These are phyloP conservation scores for Solanum acaule DNA, from an alignment of 257 asterid genomes.

Conservation along the genomic window DNA sequence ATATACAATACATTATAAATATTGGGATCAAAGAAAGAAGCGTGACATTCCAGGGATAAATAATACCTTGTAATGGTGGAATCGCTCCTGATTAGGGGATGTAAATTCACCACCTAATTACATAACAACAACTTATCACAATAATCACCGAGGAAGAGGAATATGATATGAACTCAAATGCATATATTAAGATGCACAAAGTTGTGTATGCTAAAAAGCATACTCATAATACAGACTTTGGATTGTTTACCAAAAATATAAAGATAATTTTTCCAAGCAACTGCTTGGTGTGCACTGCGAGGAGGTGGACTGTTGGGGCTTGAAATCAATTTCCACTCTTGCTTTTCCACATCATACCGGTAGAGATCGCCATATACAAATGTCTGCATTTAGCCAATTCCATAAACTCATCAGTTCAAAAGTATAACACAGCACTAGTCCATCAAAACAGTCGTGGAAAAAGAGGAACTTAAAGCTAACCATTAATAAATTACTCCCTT, in stretches of 20 bases:
- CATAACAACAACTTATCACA: background rate
- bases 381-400: slow-evolving; percentile 47
- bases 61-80: slow-evolving; percentile 94
- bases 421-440: background rate
- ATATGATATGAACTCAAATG: background rate
- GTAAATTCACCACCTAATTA: slow-evolving; percentile 94
- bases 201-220: background rate
- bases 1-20: background rate
- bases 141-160: background rate
- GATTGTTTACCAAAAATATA: slow-evolving; percentile 66
- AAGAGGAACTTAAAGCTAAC: background rate
- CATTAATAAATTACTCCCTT: background rate
- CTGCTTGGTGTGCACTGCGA: slow-evolving; percentile 95
- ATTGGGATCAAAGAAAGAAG: background rate
- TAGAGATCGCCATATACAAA: slow-evolving; percentile 91
- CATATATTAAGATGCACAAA: background rate
- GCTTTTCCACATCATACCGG: slow-evolving; percentile 85
- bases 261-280: slow-evolving; percentile 93
- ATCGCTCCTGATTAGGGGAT: slow-evolving; percentile 98
- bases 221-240: background rate
- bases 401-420: slow-evolving; percentile 7
- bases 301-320: slow-evolving; percentile 99
- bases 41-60: background rate
- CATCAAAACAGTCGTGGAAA: background rate
- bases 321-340: slow-evolving; percentile 84